Percentiles rank a stretch among this genome's conserved stretches.
These are phyloP conservation scores for Orychophragmus violaceus DNA, from an alignment of 345 rosid genomes.

Conservation along the genomic window DNA sequence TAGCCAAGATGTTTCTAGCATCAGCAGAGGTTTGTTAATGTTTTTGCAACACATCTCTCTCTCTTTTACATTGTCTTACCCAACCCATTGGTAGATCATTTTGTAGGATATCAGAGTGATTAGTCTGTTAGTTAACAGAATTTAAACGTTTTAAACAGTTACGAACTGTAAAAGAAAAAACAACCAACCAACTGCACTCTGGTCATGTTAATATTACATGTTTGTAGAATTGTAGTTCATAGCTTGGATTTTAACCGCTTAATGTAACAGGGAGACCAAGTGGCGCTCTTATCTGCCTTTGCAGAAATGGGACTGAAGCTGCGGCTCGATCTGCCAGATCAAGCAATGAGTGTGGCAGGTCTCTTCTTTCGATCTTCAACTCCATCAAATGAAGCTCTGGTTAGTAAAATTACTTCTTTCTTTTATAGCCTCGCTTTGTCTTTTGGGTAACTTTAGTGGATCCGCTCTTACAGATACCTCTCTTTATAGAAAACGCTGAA, in stretches of 20 bases:
- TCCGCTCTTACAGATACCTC: slow-evolving; percentile 29
- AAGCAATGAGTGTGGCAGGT: slow-evolving; percentile 81
- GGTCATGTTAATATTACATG: not conserved
- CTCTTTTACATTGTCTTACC: not conserved
- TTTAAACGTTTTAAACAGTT: too few species aligned
- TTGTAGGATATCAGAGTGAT: not conserved
- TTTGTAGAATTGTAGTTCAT: not conserved
- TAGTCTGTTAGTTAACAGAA: not conserved
- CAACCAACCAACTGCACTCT: not conserved
- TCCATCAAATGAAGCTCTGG: slow-evolving; percentile 75
- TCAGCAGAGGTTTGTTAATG: slow-evolving; percentile 72
- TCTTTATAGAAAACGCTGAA: slow-evolving; percentile 60
- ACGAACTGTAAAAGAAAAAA: too few species aligned
- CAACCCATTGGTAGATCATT: too few species aligned
- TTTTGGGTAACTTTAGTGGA: slow-evolving; percentile 5
- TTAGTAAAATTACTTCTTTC: slow-evolving; percentile 35
- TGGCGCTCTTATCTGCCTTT: slow-evolving; percentile 89
- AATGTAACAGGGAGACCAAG: slow-evolving; percentile 84
- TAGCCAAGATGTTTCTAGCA: slow-evolving; percentile 97
- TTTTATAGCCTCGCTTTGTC: slow-evolving; percentile 14
- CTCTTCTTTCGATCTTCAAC: slow-evolving; percentile 77
- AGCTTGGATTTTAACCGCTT: slow-evolving; percentile 3
- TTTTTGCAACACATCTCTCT: not conserved
- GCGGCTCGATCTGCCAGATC: slow-evolving; percentile 73
- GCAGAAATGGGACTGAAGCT: slow-evolving; percentile 94